Evolutionary conservation across 352 stramenopile species (phyloP), one percentile per base, ranked within the genome.

Genomic region (Phytophthora fragariaefolia): DNA sequence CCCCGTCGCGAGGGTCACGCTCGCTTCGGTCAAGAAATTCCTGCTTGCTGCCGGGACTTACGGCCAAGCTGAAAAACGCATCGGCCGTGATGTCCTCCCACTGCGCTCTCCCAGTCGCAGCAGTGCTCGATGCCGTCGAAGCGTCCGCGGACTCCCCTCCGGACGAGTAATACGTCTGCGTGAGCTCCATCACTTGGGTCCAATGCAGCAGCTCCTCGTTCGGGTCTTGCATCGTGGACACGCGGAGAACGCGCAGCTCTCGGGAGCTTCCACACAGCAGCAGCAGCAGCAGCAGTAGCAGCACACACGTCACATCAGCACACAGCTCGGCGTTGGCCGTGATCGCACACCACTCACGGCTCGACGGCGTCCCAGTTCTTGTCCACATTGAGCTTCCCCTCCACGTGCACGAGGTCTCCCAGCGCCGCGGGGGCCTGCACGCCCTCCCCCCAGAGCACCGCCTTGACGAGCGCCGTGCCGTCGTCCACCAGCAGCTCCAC

Each of bases 171-270:
- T 82, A 76, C 2, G 30, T 59, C 9, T 59, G n/a, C 2, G 68
- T 69, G 9, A 93, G 69, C 53, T 91, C 73, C 49, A 75, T 57
- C 42, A 82, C 76, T 42, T 91, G 73, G 15, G 73, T 36, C 87
- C 87, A 95, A 48, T 94, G 74, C 26, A 93, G 68, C 28, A 89
- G n/a, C 48, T 95, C 87, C 63, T 91, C 79, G 51, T 95, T 94
- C 20, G 85, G 69, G 36, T 95, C 83, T 3, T 70, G 56, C 2
- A 93, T 45, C 23, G 73, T 77, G 26, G 58, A 66, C 28, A 91
- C 79, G 18, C 77, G 75, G 17, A 79, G 54, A 6, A 92, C 69
- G 38, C 86, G 82, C 24, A 94, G 66, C 65, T 94, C 86, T 22
- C 85, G 76, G 3, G 54, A 51, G 5, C 78, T 85, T n/a, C n/a